phyloP scores from a whole-genome alignment of 495 filamentous ascomycete species.

The Aspergillus mulundensis region DNA sequence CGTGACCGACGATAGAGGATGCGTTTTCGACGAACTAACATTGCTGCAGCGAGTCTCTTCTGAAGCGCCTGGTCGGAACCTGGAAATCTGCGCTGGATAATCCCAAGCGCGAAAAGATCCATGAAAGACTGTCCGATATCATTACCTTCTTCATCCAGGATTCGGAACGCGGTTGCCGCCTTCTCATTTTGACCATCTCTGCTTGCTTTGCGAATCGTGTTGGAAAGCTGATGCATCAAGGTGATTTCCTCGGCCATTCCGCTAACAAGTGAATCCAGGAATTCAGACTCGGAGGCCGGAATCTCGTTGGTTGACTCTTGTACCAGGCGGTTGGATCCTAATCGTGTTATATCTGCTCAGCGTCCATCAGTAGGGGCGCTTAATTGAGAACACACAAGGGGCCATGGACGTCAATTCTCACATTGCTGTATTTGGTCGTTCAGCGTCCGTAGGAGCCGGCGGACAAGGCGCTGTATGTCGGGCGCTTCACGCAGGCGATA shows the following conservation, averaged over 20 bases:
- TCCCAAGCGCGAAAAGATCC: conserved; percentile 6
- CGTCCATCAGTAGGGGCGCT: not conserved
- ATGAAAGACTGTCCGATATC: conserved; percentile 1
- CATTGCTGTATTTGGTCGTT: conserved; percentile 8
- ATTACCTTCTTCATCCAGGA: conserved; percentile 6
- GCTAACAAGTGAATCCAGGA: not conserved
- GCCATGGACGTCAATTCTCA: conserved; percentile 3
- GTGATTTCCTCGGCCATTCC: conserved; percentile 8
- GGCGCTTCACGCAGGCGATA: conserved; percentile 11
- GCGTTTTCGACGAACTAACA: conserved; percentile 9
- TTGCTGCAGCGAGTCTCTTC: conserved; percentile 1
- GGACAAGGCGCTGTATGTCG: conserved; percentile 6
- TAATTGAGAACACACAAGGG: not conserved
- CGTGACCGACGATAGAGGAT: conserved; percentile 11
- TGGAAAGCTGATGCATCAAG: conserved; percentile 11
- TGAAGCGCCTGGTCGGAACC: not conserved
- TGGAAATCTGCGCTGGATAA: conserved; percentile 6
- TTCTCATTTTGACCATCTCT: not conserved
- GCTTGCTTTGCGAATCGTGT: conserved; percentile 12
- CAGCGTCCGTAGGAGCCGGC: conserved; percentile 1
- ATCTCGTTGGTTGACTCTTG: not conserved
- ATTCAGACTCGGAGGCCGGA: not conserved
- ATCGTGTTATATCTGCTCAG: not conserved
- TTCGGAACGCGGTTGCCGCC: not conserved
- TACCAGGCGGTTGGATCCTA: not conserved